These are phyloP conservation scores for Talaromyces ruber DNA, from an alignment of 495 filamentous ascomycete genomes.

Conservation along the genomic window DNA sequence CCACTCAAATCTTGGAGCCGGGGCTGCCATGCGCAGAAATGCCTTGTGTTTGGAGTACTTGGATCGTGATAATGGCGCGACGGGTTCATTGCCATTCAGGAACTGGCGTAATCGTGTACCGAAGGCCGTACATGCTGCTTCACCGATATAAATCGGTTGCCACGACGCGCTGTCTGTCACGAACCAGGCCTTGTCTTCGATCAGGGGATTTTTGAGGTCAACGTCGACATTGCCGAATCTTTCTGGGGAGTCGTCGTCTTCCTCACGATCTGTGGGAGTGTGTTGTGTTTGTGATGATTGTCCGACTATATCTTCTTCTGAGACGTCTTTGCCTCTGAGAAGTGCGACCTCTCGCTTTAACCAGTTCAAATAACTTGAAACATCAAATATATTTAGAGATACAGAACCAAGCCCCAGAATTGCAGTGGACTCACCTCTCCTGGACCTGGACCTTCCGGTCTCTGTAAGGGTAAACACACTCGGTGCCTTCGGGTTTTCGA, in stretches of 20 bases:
- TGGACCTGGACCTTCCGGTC: slow-evolving; percentile 27
- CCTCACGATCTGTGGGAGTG: not conserved
- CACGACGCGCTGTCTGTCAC: slow-evolving; percentile 19
- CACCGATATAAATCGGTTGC: slow-evolving; percentile 15
- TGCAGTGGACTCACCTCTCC: slow-evolving; percentile 16
- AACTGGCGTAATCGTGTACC: slow-evolving; percentile 12
- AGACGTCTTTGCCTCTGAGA: slow-evolving; percentile 5
- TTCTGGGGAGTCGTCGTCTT: not conserved
- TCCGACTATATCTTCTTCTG: slow-evolving; percentile 7
- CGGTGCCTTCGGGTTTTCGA: slow-evolving; percentile 13
- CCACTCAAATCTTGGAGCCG: not conserved
- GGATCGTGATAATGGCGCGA: slow-evolving; percentile 2
- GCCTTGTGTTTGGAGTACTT: slow-evolving; percentile 3
- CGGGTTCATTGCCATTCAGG: slow-evolving; percentile 7
- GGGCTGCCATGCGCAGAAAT: not conserved
- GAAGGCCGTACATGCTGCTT: slow-evolving; percentile 11
- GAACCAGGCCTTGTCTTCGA: slow-evolving; percentile 26
- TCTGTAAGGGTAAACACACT: slow-evolving; percentile 24
- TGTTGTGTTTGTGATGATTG: slow-evolving; percentile 9
- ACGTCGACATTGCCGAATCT: slow-evolving; percentile 4
- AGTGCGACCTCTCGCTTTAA: slow-evolving; percentile 17
- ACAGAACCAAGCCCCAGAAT: not conserved
- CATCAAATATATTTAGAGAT: not conserved
- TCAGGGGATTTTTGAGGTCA: slow-evolving; percentile 21
- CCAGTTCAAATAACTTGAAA: slow-evolving; percentile 19